Evolutionary conservation across 495 filamentous ascomycete genomes (phyloP), one percentile per base, ranked within the genome.

Genomic region (Aspergillus asperescens): DNA sequence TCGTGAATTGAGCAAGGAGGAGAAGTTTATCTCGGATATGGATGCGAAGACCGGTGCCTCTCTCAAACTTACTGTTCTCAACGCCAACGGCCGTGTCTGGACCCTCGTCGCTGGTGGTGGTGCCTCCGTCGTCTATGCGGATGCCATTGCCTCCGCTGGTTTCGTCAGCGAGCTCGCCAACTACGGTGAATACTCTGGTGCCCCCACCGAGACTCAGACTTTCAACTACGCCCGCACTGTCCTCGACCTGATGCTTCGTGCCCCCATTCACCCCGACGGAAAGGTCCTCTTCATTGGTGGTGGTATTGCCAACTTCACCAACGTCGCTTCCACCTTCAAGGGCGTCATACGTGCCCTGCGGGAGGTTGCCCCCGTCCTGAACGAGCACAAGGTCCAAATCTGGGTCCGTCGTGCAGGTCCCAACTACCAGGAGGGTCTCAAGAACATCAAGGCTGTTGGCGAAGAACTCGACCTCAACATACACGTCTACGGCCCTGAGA

Each of bases 251-350:
- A 96, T 99, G 93, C 86, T 99, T 49, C 88, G 94, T 57, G 85
- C 91, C 29, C 92, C 94, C 43, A 76, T 79, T 56, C 79, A 82
- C 72, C 81, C 87, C 44, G 86, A 96, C 61, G 93, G 94, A 77
- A 96, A 96, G 83, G 87, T 97, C 50, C 84, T 99, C 57, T 97
- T 99, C 81, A 96, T 99, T 61, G 93, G 93, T 71, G 93, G 93
- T 77, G 93, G 93, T 81, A 99, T 99, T 83, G 93, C 93, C 78
- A 99, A 99, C 85, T 99, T 99, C 80, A 99, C 93, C 74, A 88
- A 85, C 66, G 81, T 99, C 40, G 93, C 94, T 44, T 90, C 84
- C 58, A 99, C 93, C 43, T 99, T 99, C 86, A 99, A 99, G 80
- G 93, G 93, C 77, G 91, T 99, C 68, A 99, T 99, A 73, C 87